Base-by-base conservation (phyloP, 2,329 filamentous ascomycete species). In the Trichoderma hamatum region DNA sequence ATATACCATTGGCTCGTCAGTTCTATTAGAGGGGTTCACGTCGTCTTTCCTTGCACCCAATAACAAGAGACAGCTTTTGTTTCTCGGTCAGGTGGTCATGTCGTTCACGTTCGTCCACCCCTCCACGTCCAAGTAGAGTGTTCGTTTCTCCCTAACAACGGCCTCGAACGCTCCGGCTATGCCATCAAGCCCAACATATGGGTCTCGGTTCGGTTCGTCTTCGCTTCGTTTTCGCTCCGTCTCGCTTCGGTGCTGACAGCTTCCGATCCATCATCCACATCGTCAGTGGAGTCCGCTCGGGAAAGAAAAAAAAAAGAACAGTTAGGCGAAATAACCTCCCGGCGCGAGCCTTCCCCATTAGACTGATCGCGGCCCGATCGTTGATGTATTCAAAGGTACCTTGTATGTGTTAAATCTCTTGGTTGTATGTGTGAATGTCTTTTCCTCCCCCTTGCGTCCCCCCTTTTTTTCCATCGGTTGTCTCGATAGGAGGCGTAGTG, bases 311-410 rank as follows among this genome's bases (percentile, higher is more conserved):
- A 28, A 3, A 28, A 19, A 32, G 39, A 43, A n/a, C 39, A 7
- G 39, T n/a, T 19, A 43, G 39, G 16, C 39, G 21, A 51, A 39
- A 26, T 59, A 58, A 51, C 59, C n/a, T 34, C 28, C 64, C 64
- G 54, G 64, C 39, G 34, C 54, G 43, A 51, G 28, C 64, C 54
- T 49, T 36, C 9, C 54, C 61, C n/a, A 26, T 51, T 43, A 46
- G 36, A 55, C 54, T 21, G 30, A 59, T 67, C 54, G 54, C 26
- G 46, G 61, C 43, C 61, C 34, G 49, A 64, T 52, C 43, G 16
- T 32, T 43, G 28, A 43, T n/a, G 39, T 43, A 43, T 62, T 62
- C 59, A 28, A 39, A 64, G 49, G 64, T 59, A 67, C 54, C 39
- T 49, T 43, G 28, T 24, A 46, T 21, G 64, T 67, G 54, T 24